These are phyloP conservation scores for Salvia rosmarinus DNA, from an alignment of 257 asterid species.

Conservation along the genomic window DNA sequence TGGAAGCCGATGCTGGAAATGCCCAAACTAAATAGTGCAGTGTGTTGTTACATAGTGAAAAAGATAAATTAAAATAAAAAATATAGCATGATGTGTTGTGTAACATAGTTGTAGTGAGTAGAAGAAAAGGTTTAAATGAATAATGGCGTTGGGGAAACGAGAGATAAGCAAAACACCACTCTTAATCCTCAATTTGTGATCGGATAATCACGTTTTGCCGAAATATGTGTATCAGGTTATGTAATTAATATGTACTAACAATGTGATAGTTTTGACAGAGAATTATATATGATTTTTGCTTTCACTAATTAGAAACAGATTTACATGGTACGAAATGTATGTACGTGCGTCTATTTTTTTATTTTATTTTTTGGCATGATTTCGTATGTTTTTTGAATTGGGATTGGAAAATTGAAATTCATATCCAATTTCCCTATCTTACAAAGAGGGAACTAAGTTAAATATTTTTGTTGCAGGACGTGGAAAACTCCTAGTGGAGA, in stretches of 20 bases:
- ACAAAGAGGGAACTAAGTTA: no score
- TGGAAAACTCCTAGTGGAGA: conserved; percentile 23
- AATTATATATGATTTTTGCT: background rate
- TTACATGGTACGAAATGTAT: background rate
- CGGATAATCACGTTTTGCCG: no score
- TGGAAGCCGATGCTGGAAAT: conserved; percentile 53
- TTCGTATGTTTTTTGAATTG: no score
- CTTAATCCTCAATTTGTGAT: background rate
- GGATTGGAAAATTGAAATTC: no score
- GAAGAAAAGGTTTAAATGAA: conserved; percentile 25
- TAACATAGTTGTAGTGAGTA: conserved; percentile 30
- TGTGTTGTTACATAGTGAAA: conserved; percentile 9
- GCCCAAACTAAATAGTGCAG: conserved; percentile 15
- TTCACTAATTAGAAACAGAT: background rate
- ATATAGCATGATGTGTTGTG: conserved; percentile 21
- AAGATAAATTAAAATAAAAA: background rate
- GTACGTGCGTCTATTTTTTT: background rate
- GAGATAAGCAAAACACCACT: background rate
- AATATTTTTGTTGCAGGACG: background rate
- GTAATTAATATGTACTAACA: no score
- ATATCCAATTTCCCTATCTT: no score
- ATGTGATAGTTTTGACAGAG: no score
- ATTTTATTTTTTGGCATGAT: no score
- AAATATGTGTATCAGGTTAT: no score
- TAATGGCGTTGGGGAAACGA: conserved; percentile 6